Conservation (phyloP, 2,329 filamentous ascomycete genomes). For the Teratosphaeria viscida region DNA sequence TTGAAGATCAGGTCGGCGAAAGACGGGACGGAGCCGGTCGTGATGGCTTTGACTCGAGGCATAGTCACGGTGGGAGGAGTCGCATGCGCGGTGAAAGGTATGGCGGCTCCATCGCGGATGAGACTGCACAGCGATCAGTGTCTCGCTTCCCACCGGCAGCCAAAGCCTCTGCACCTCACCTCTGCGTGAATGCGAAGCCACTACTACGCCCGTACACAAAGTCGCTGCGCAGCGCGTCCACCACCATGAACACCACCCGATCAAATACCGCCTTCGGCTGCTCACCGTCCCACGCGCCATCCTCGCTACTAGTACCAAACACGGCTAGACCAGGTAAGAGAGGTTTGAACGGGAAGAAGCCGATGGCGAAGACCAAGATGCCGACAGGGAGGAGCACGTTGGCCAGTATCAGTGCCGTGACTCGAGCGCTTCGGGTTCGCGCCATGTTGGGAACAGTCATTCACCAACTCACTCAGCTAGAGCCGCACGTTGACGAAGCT, state of each 20-base stretch:
- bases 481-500: background rate
- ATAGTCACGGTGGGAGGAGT: slow-evolving; percentile 97
- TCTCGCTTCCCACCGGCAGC: background rate
- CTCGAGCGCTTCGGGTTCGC: slow-evolving; percentile 22
- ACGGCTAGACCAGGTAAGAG: slow-evolving; percentile 72
- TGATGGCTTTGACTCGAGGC: slow-evolving; percentile 94
- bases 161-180: slow-evolving; percentile 39
- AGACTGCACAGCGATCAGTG: slow-evolving; percentile 44
- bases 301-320: slow-evolving; percentile 14
- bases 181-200: slow-evolving; percentile 80
- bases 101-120: slow-evolving; percentile 69
- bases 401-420: slow-evolving; percentile 44
- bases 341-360: slow-evolving; percentile 97
- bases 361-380: slow-evolving; percentile 60
- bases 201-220: slow-evolving; percentile 79
- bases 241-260: slow-evolving; percentile 91
- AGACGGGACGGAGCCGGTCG: slow-evolving; percentile 93
- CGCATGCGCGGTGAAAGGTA: slow-evolving; percentile 92
- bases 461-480: background rate
- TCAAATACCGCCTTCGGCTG: slow-evolving; percentile 66
- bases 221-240: slow-evolving; percentile 89
- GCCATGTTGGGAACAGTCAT: slow-evolving; percentile 7
- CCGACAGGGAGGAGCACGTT: slow-evolving; percentile 70
- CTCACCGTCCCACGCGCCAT: slow-evolving; percentile 4
- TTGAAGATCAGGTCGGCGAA: slow-evolving; percentile 96